Evolutionary conservation across 164 flowering plant species (phyloP).

Genomic region (Nelumbo lutea): DNA sequence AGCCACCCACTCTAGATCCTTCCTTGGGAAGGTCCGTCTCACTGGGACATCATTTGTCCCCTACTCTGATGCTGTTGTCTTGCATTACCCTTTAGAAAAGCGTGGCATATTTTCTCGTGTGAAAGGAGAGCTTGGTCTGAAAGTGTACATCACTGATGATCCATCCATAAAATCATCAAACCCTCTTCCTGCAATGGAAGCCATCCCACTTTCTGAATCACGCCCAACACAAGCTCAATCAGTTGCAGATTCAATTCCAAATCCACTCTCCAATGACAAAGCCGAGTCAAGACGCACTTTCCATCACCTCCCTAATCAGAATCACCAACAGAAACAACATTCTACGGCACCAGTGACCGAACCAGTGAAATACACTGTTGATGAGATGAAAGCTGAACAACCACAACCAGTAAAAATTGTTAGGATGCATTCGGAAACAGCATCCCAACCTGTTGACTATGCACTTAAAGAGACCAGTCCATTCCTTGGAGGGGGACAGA

Average conservation of each 20-base stretch:
- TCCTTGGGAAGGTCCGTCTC: slow-evolving; percentile 75
- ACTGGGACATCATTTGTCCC: slow-evolving; percentile 80
- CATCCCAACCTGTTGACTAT: slow-evolving; percentile 74
- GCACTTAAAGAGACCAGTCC: slow-evolving; percentile 97
- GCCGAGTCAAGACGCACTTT: slow-evolving; percentile 52
- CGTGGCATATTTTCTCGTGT: slow-evolving; percentile 69
- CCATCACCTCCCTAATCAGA: slow-evolving; percentile 63
- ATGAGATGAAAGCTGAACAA: slow-evolving; percentile 55
- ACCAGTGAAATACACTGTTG: slow-evolving; percentile 31
- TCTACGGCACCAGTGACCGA: slow-evolving; percentile 20
- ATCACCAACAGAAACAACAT: slow-evolving; percentile 29
- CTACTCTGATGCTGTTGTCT: slow-evolving; percentile 66
- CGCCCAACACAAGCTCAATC: slow-evolving; percentile 13
- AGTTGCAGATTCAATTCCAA: slow-evolving; percentile 9
- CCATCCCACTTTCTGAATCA: slow-evolving; percentile 15
- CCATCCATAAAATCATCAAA: slow-evolving; percentile 53
- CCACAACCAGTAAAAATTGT: slow-evolving; percentile 53
- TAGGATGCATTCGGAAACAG: slow-evolving; percentile 51
- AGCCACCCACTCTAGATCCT: slow-evolving; percentile 47
- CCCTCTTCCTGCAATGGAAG: slow-evolving; percentile 41
- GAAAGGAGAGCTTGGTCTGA: slow-evolving; percentile 80
- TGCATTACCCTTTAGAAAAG: slow-evolving; percentile 82
- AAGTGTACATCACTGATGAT: slow-evolving; percentile 70
- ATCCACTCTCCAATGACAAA: slow-evolving; percentile 21
- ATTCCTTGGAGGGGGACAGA: slow-evolving; percentile 82